Evolutionary conservation across 2,329 filamentous ascomycete species (phyloP), one percentile per base, ranked within the genome.

Genomic region (Fusarium acutatum): DNA sequence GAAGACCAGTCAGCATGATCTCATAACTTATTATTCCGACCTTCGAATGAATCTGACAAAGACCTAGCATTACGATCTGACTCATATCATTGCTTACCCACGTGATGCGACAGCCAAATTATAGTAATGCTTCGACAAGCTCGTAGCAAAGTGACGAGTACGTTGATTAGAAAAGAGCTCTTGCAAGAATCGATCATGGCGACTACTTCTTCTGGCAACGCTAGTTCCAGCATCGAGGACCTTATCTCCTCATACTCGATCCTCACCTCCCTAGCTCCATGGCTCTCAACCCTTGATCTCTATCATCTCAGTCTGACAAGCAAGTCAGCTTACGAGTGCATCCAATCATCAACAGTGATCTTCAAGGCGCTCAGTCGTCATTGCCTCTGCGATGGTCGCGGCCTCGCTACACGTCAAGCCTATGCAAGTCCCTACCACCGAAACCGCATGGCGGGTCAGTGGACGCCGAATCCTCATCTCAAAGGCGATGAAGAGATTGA

Each of bases 181-280:
- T n/a, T n/a, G 14, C 8, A 20, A 22, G 2, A 0, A 26, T 14
- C 2, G 7, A 14, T 7, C 5, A 69, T 69, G 66, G 24, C 20
- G 3, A 3, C 15, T 1, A 17, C 14, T 5, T 8, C 4, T 2
- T 18, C 14, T 8, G 3, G 11, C 1, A 9, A 35, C 9, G 12
- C 8, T 7, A 3, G 7, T 15, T 3, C 41, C 6, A 30, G 12
- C 2, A 50, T 75, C 2, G 35, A 44, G 8, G 46, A 70, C 14
- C 60, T 75, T 1, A 13, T 74, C 22, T 50, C 60, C 3, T 75
- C 73, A 2, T 75, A 76, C 32, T 59, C 44, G 8, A 73, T 76
- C 24, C 64, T 75, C 5, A 53, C 64, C 0, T 65, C 64, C 7
- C 20, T 75, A 14, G 54, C 68, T 8, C 61, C 68, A 3, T 76